Evolutionary conservation across 208 protist species (phyloP), one percentile per base, ranked within the genome.

Genomic region (Trypanosoma theileri): DNA sequence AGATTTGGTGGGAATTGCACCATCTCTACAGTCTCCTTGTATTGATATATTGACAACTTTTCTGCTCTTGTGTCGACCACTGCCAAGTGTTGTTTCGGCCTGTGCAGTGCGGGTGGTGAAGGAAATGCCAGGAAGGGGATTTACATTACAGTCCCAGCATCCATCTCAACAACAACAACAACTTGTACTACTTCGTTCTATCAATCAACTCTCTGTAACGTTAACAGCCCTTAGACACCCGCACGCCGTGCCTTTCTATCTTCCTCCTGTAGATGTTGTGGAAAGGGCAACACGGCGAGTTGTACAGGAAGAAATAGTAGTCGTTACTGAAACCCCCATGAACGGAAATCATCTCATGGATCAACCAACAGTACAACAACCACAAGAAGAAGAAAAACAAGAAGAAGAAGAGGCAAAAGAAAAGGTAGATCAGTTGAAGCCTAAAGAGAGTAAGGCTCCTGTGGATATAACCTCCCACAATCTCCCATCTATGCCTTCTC

Each of bases 221-320:
- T 46, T 75, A 3, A 68, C 67, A 77, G 59, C 76, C 69, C 26
- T 79, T 26, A 76, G 75, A 0, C 79, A 90, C 52, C 81, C 84
- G 13, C 59, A 73, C 42, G 81, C 79, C 14, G 19, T 90, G 19
- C 81, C 84, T 14, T 77, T 83, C 52, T 80, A 80, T 65, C 61
- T 84, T 35, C 81, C 81, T 21, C 69, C 79, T n/a, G 52, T 73
- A 57, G 69, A 85, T 26, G 69, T 75, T 40, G 54, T 84, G 14
- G 84, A 86, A 59, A 80, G 69, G 28, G 70, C 72, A 21, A 79
- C 77, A 60, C 57, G 71, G n/a, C 77, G 73, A 17, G 63, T 79
- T 19, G 19, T 35, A 12, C 14, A 31, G 40, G 44, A 59, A 7
- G 44, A 40, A 16, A 26, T 17, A 21, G 9, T n/a, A 58, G 17